A percentile compares a stretch with the other conserved stretches of the same genome.
Conservation (phyloP, 2,329 filamentous ascomycete species). For the Samsoniella hepiali region DNA sequence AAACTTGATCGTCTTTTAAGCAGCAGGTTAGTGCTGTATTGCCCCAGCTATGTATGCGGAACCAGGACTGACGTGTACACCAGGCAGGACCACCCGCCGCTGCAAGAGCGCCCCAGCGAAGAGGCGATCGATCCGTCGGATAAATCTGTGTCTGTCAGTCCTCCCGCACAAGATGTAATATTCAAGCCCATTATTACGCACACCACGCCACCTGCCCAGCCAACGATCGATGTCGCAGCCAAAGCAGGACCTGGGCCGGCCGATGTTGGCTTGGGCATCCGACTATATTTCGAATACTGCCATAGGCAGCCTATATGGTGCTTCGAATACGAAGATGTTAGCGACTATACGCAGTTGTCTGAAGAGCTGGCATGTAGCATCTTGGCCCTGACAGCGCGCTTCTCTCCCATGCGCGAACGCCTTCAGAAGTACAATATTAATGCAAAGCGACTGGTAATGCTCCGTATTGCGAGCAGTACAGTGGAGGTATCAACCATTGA, state of each 20-base stretch:
- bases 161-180: conserved; percentile 26
- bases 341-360: conserved; percentile 32
- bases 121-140: conserved; percentile 32
- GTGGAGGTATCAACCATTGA: conserved; percentile 49
- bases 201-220: conserved; percentile 23
- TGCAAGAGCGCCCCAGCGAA: conserved; percentile 30
- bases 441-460: conserved; percentile 44
- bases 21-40: conserved; percentile 29
- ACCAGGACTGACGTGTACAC: neutral
- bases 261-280: conserved; percentile 35
- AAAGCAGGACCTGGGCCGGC: conserved; percentile 29
- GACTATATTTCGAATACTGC: conserved; percentile 42
- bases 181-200: neutral
- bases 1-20: conserved; percentile 49
- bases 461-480: conserved; percentile 48
- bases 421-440: conserved; percentile 35
- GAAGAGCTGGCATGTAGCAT: conserved; percentile 43
- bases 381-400: conserved; percentile 38
- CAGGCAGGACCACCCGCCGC: conserved; percentile 19
- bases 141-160: conserved; percentile 33
- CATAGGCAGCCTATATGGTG: conserved; percentile 45
- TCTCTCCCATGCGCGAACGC: conserved; percentile 34
- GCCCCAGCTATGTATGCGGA: neutral
- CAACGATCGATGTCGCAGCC: conserved; percentile 7
- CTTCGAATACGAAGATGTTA: conserved; percentile 41